Base-by-base conservation (phyloP, 768 basidiomycete genomes). In the Leccinellum rugosiceps region DNA sequence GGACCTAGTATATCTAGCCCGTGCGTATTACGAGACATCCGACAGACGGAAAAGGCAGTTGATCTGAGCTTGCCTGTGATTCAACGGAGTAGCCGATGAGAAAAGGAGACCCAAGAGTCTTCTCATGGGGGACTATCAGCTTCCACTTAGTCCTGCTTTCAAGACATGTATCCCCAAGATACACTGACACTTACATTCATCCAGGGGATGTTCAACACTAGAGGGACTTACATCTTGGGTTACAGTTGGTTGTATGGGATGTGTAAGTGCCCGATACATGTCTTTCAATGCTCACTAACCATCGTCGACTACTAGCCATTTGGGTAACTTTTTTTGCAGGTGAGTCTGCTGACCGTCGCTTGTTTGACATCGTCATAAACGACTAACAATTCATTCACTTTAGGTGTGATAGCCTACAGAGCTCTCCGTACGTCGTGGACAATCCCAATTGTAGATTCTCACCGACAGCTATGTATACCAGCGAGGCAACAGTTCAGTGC, bases 241-340 rank as follows among this genome's bases (percentile, higher is more conserved):
- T 87, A 83, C 72, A 76, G 76, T 11, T 86, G 83, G 81, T 68
- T 86, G 28, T 84, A 83, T 70, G 87, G 87, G 58, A 86, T 85
- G 87, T 84, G 86, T 86, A 68, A 72, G 83, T 79, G 19, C 31
- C 23, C 13, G 11, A 25, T 45, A 31, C 11, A 28, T 10, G 19
- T 25, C 15, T 41, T 13, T 45, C 17, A 31, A 41, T 25, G 54
- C 51, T 53, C 23, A 35, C 19, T 7, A n/a, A 17, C 31, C 21
- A 19, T 44, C 7, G n/a, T 19, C n/a, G 44, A 21, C 14, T 15
- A 25, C 14, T 7, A 75, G 75, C 73, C 13, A 48, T 88, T 4
- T 89, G 87, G 87, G 74, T 87, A 14, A 74, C 83, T 11, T 89
- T 88, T 75, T 84, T 88, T 66, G 85, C 80, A 74, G 87, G 85